Conservation (phyloP, 2,329 filamentous ascomycete genomes). For the Zopfia rhizophila region DNA sequence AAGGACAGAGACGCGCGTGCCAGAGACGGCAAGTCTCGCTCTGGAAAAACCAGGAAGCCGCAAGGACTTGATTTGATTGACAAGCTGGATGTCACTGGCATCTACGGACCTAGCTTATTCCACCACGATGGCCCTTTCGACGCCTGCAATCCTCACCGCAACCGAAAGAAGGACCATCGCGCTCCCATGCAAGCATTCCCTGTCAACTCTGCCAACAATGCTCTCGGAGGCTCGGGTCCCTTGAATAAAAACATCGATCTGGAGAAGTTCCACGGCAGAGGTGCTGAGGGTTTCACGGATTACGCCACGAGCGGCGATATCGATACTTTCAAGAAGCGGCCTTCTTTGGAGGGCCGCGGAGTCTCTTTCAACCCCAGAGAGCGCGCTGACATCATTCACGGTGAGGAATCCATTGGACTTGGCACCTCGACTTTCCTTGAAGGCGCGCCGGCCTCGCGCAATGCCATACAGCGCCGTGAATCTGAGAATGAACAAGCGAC, state of each 20-base stretch:
- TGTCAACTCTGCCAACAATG: conserved; percentile 91
- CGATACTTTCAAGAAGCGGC: conserved; percentile 52
- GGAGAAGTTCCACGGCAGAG: conserved; percentile 85
- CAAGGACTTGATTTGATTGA: conserved; percentile 86
- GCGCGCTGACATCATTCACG: conserved; percentile 76
- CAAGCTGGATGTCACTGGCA: conserved; percentile 94
- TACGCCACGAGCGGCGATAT: conserved; percentile 65
- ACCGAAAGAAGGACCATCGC: conserved; percentile 81
- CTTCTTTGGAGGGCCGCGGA: conserved; percentile 37
- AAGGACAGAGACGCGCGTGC: conserved; percentile 61
- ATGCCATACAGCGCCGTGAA: conserved; percentile 79
- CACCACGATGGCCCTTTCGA: conserved; percentile 98
- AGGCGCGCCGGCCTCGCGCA: conserved; percentile 85
- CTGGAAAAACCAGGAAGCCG: conserved; percentile 52
- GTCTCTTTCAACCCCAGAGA: conserved; percentile 53
- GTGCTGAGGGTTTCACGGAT: conserved; percentile 87
- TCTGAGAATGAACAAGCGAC: conserved; percentile 70
- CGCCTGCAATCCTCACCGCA: conserved; percentile 93
- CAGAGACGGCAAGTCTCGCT: conserved; percentile 51
- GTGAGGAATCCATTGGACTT: conserved; percentile 82
- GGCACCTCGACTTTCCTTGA: conserved; percentile 97
- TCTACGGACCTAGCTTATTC: conserved; percentile 93
- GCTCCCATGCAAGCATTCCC: conserved; percentile 98
- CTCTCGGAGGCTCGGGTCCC: conserved; percentile 86
- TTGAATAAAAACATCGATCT: conserved; percentile 84